phyloP scores from a whole-genome alignment of 768 basidiomycete species.

The Lactarius quietus region DNA sequence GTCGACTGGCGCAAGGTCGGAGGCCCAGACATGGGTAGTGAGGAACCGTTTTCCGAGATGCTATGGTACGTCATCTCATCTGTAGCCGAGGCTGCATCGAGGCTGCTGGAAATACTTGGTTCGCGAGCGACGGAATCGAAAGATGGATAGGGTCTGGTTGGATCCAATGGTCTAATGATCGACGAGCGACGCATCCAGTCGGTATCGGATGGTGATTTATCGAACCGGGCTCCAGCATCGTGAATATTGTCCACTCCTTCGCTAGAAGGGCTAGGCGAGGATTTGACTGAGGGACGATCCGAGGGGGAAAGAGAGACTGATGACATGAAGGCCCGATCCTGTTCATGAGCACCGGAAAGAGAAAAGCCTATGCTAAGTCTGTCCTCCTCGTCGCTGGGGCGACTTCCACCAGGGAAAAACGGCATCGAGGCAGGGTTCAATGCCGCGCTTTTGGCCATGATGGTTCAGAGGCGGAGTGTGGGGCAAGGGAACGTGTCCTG shows the following conservation, averaged over 20 bases:
- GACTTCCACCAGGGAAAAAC: slow-evolving; percentile 73
- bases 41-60: slow-evolving; percentile 18
- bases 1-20: slow-evolving; percentile 21
- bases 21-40: slow-evolving; percentile 14
- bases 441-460: slow-evolving; percentile 71
- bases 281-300: slow-evolving; percentile 63
- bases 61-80: slow-evolving; percentile 14
- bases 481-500: slow-evolving; percentile 21
- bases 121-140: slow-evolving; percentile 24
- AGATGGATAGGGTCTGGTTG: slow-evolving; percentile 33
- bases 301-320: slow-evolving; percentile 57
- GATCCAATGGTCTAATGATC: slow-evolving; percentile 19
- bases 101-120: slow-evolving; percentile 24
- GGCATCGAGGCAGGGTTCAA: slow-evolving; percentile 81
- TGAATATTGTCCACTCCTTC: slow-evolving; percentile 32
- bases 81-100: slow-evolving; percentile 20
- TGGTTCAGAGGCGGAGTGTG: slow-evolving; percentile 20
- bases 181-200: slow-evolving; percentile 27
- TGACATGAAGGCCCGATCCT: slow-evolving; percentile 46
- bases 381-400: slow-evolving; percentile 54
- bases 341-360: slow-evolving; percentile 45
- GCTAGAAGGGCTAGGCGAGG: slow-evolving; percentile 62
- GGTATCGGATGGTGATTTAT: slow-evolving; percentile 31
- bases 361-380: slow-evolving; percentile 43
- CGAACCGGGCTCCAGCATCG: slow-evolving; percentile 29